A percentile compares a stretch with the other conserved stretches of the same genome.
Evolutionary conservation across 2,329 filamentous ascomycete genomes (phyloP).

Genomic region (Colletotrichum sp.): DNA sequence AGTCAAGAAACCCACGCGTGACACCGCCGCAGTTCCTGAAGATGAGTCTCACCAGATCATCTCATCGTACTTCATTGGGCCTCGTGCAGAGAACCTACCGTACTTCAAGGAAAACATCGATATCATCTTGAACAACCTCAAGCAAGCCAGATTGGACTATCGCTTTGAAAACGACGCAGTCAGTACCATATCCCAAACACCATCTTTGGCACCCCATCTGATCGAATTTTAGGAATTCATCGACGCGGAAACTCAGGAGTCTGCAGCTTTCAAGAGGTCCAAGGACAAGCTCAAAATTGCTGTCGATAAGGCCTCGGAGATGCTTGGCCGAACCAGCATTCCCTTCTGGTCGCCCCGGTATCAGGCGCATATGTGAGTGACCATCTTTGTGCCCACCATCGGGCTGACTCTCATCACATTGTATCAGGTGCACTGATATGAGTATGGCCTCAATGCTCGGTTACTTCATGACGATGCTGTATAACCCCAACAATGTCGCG

Average conservation of each 20-base stretch:
- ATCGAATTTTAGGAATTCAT: conserved; percentile 34
- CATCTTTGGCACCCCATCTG: background rate
- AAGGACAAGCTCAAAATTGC: conserved; percentile 37
- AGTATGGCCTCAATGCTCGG: conserved; percentile 47
- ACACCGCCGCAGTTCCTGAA: background rate
- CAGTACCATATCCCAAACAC: background rate
- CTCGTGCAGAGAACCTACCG: conserved; percentile 44
- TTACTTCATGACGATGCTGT: conserved; percentile 55
- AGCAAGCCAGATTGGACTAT: conserved; percentile 36
- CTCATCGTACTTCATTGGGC: conserved; percentile 47
- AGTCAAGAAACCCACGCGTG: background rate
- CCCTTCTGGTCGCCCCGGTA: conserved; percentile 53
- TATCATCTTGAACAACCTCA: conserved; percentile 40
- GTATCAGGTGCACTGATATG: conserved; percentile 37
- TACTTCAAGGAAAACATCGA: conserved; percentile 43
- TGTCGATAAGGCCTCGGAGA: conserved; percentile 36
- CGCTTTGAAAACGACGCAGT: conserved; percentile 40
- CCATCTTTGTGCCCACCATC: background rate
- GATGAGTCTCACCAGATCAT: conserved; percentile 32
- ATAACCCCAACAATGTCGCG: conserved; percentile 54
- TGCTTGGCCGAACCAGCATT: conserved; percentile 46
- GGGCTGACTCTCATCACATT: background rate
- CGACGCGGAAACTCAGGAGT: conserved; percentile 35
- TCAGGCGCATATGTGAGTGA: conserved; percentile 48
- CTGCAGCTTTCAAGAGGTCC: conserved; percentile 35